These are phyloP conservation scores for Crassisporium funariophilum DNA, from an alignment of 768 basidiomycete species.

Conservation along the genomic window DNA sequence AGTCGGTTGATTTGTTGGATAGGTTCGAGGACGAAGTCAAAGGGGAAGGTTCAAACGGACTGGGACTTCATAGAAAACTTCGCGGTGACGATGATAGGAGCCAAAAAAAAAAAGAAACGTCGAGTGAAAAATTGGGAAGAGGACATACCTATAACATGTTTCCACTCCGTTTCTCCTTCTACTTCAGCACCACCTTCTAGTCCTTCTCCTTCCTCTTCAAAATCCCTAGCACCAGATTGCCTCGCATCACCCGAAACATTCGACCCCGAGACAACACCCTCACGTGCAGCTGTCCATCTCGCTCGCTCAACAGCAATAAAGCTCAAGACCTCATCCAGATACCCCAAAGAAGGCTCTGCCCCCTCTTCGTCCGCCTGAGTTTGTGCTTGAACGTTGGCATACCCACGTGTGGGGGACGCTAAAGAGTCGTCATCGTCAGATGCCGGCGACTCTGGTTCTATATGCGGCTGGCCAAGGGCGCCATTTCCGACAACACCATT, in stretches of 20 bases:
- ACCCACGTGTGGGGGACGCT: no score
- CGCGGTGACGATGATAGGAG: no score
- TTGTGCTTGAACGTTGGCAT: no score
- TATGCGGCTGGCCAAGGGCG: no score
- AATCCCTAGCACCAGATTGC: constrained; percentile 4
- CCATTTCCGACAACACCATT: no score
- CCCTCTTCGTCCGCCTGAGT: constrained; percentile 5
- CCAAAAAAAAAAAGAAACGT: not conserved
- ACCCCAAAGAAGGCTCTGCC: constrained; percentile 68
- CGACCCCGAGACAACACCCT: no score
- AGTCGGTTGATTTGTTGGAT: constrained; percentile 11
- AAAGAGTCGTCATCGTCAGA: no score
- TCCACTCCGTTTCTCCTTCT: constrained; percentile 10
- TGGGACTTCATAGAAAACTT: no score
- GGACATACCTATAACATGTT: constrained; percentile 23
- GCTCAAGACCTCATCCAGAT: constrained; percentile 71
- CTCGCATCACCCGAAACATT: constrained; percentile 8
- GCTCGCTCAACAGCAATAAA: constrained; percentile 75
- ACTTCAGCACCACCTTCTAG: not conserved
- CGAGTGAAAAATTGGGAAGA: not conserved
- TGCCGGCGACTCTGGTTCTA: no score
- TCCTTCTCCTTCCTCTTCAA: constrained; percentile 7
- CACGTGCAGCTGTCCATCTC: constrained; percentile 51
- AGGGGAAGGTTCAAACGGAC: not conserved
- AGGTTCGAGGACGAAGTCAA: not conserved